Conservation (phyloP, 2,329 filamentous ascomycete species). For the Xylariaceae sp. region DNA sequence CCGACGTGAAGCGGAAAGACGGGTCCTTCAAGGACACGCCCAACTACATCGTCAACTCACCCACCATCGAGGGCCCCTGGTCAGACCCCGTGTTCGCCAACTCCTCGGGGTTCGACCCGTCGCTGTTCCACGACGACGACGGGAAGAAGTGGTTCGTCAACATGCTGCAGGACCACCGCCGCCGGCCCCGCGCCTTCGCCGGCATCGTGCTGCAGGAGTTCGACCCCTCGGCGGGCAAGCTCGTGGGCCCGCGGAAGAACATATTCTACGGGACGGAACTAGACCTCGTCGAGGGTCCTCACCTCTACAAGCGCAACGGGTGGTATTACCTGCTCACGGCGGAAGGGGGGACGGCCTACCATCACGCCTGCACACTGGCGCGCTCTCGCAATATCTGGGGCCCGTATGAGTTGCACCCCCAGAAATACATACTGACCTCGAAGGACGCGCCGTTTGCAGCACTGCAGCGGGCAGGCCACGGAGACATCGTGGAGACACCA, state of each 20-base stretch:
- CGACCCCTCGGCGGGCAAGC: conserved; percentile 41
- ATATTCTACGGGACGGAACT: conserved; percentile 52
- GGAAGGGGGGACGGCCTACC: conserved; percentile 57
- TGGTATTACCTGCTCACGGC: conserved; percentile 59
- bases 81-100: conserved; percentile 57
- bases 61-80: conserved; percentile 55
- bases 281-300: conserved; percentile 51
- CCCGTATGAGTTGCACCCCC: conserved; percentile 57
- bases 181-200: conserved; percentile 44
- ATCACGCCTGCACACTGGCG: conserved; percentile 58
- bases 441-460: conserved; percentile 45
- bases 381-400: conserved; percentile 50
- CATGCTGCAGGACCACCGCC: conserved; percentile 52
- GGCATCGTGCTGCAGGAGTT: conserved; percentile 58
- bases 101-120: conserved; percentile 60
- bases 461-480: conserved; percentile 50
- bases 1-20: conserved; percentile 63
- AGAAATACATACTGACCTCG: conserved; percentile 52
- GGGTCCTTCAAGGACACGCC: conserved; percentile 61
- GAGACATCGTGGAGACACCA: conserved; percentile 49
- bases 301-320: conserved; percentile 53
- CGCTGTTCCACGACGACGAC: conserved; percentile 53
- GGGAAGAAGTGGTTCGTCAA: conserved; percentile 54
- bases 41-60: conserved; percentile 57
- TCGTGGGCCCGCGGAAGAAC: conserved; percentile 53